Evolutionary conservation across 495 filamentous ascomycete genomes (phyloP), one percentile per base, ranked within the genome.

Genomic region (Penicillium malachiteum): DNA sequence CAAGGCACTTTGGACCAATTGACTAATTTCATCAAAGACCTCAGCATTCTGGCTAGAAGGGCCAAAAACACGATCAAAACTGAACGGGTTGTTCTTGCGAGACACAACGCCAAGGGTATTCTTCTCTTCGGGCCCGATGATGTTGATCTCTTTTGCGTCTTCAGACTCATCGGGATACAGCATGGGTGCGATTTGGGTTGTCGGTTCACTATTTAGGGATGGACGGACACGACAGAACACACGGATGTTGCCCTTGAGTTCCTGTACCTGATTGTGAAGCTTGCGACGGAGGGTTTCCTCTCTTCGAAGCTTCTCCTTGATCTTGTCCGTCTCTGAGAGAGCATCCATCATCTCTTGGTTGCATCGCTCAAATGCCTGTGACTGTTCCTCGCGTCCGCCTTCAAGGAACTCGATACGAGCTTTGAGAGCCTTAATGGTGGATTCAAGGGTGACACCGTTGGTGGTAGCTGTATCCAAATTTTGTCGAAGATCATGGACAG

Each of bases 211-310:
- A 37, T 79, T 64, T 3, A 94, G 77, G 0, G 88, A 77, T 3
- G 95, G 94, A n/a, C 95, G 89, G 32, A 97, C 92, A 63, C 94
- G 86, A 69, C 92, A 97, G 81, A 97, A 97, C 38, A 99, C 94
- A 9, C 94, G 89, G 60, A 99, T 99, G 61, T 99, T 99, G 52
- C 94, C 94, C 71, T 96, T 96, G n/a, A 99, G 81, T 60, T 99
- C 95, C 67, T 97, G 92, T 35, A 97, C 92, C 69, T 96, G 92
- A 67, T 97, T 97, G 76, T 97, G 96, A 9, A 99, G 83, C 62
- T 94, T 92, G 37, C 95, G 85, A 30, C 94, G 83, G 18, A 96
- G 74, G 1, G 90, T 95, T 68, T 99, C 94, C 69, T 99, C 94
- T 52, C 83, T 87, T 47, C 94, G 87, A 31, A 99, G 74, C 65